A percentile compares a stretch with the other conserved stretches of the same genome.
Conservation (phyloP, 2,329 filamentous ascomycete species). For the Aspergillus ochraceus region DNA sequence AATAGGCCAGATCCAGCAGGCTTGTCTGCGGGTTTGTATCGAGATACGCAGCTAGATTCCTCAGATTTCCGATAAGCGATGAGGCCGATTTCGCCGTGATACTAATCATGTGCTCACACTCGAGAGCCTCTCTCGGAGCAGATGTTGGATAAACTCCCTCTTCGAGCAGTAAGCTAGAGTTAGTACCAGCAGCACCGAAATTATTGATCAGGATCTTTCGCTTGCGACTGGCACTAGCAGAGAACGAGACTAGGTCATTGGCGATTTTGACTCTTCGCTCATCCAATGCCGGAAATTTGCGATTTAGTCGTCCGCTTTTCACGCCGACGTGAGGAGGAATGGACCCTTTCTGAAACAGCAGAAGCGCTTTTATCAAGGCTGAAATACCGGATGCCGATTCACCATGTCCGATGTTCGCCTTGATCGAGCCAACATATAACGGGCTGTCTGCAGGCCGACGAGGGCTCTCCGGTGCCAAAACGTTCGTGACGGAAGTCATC, state of each 20-base stretch:
- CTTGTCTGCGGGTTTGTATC: constrained; percentile 36
- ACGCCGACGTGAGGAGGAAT: constrained; percentile 70
- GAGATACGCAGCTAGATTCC: constrained; percentile 45
- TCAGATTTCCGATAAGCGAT: constrained; percentile 53
- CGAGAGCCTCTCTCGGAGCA: constrained; percentile 37
- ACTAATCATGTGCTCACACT: constrained; percentile 56
- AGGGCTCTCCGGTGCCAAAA: constrained; percentile 58
- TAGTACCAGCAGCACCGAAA: constrained; percentile 69
- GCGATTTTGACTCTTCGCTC: constrained; percentile 33
- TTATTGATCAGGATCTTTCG: constrained; percentile 57
- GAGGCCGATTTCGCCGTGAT: constrained; percentile 55
- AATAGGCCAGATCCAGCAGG: constrained; percentile 61
- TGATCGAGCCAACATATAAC: constrained; percentile 31
- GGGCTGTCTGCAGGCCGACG: constrained; percentile 33
- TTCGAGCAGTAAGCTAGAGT: constrained; percentile 63
- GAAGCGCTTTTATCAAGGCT: constrained; percentile 60
- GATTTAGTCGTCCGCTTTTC: constrained; percentile 47
- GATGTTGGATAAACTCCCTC: constrained; percentile 59
- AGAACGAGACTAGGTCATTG: constrained; percentile 40
- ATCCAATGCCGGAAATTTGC: constrained; percentile 29
- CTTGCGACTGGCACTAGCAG: constrained; percentile 21
- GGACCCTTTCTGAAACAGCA: constrained; percentile 63
- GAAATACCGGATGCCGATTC: constrained; percentile 33
- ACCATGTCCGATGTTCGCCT: constrained; percentile 50
- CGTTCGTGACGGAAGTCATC: constrained; percentile 36